A percentile compares a stretch with the other conserved stretches of the same genome.
Conservation (phyloP, 768 basidiomycete species). For the Amanita phalloides region DNA sequence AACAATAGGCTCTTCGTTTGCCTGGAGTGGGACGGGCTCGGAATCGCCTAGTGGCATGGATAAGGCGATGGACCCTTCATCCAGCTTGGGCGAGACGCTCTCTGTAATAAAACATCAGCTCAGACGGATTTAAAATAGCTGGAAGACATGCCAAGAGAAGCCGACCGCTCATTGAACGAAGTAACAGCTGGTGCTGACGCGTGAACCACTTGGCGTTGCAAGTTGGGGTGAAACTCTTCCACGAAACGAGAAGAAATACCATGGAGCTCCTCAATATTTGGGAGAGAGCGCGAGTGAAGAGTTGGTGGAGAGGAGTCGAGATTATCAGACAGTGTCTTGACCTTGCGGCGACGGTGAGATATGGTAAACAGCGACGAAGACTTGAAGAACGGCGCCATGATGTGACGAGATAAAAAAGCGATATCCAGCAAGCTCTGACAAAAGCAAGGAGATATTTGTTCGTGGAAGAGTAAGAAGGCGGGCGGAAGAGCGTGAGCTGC, state of each 20-base stretch:
- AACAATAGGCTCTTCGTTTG: background rate
- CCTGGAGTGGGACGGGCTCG: background rate
- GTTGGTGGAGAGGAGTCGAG: background rate
- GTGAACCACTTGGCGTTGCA: background rate
- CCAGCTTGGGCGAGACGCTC: background rate
- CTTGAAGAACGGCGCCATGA: conserved; percentile 4
- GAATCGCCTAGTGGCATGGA: background rate
- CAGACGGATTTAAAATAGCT: background rate
- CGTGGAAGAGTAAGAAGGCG: background rate
- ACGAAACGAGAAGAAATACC: background rate
- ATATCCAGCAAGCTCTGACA: background rate
- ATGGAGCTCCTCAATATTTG: background rate
- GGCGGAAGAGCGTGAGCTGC: background rate
- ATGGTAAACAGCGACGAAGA: background rate
- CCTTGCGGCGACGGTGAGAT: background rate
- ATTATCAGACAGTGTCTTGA: background rate
- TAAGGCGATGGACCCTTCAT: background rate
- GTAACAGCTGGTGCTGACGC: background rate
- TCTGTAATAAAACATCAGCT: background rate
- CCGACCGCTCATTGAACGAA: background rate
- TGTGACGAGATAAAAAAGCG: background rate
- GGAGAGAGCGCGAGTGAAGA: background rate
- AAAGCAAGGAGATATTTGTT: background rate
- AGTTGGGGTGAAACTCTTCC: background rate
- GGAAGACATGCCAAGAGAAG: background rate